Evolutionary conservation across 192 early-diverging fungal species (phyloP).

Genomic region (Allomyces macrogynus): DNA sequence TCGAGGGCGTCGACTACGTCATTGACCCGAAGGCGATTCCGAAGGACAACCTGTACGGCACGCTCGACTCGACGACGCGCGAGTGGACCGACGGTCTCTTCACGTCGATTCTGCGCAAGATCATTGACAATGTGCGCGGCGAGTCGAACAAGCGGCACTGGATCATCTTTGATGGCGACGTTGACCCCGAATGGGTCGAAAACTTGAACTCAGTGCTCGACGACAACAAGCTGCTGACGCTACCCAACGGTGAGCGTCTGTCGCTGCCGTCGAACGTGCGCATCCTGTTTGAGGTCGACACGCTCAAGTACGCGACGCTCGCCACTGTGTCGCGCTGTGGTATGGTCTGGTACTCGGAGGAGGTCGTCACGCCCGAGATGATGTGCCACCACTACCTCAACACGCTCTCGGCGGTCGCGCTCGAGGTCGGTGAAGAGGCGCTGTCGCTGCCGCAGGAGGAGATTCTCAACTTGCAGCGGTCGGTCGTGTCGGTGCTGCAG

Average conservation of each 20-base stretch:
- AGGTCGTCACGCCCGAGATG: slow-evolving; percentile 64
- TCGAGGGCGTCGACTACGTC: slow-evolving; percentile 79
- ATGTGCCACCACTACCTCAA: slow-evolving; percentile 63
- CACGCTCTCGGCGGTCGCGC: slow-evolving; percentile 41
- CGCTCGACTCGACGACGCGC: slow-evolving; percentile 87
- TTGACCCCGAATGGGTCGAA: slow-evolving; percentile 99
- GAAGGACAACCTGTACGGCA: slow-evolving; percentile 93
- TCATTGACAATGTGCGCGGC: slow-evolving; percentile 94
- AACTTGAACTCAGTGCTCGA: slow-evolving; percentile 94
- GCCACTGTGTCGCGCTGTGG: slow-evolving; percentile 98
- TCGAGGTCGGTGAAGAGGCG: slow-evolving; percentile 62
- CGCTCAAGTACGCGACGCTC: slow-evolving; percentile 88
- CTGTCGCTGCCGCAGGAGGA: slow-evolving; percentile 4
- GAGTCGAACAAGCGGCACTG: slow-evolving; percentile 86
- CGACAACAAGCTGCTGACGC: slow-evolving; percentile 88
- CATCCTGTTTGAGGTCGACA: slow-evolving; percentile 99
- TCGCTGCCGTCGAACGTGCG: slow-evolving; percentile 85
- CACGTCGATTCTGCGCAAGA: slow-evolving; percentile 90
- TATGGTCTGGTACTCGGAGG: slow-evolving; percentile 98
- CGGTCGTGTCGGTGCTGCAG: slow-evolving; percentile 48
- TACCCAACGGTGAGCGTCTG: slow-evolving; percentile 97
- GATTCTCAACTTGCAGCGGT: slow-evolving; percentile 48
- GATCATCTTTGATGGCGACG: slow-evolving; percentile 99
- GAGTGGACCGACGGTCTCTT: slow-evolving; percentile 99
- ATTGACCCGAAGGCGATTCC: slow-evolving; percentile 97